Evolutionary conservation across 2,329 filamentous ascomycete genomes (phyloP).

Genomic region (Phaeoacremonium minimum): DNA sequence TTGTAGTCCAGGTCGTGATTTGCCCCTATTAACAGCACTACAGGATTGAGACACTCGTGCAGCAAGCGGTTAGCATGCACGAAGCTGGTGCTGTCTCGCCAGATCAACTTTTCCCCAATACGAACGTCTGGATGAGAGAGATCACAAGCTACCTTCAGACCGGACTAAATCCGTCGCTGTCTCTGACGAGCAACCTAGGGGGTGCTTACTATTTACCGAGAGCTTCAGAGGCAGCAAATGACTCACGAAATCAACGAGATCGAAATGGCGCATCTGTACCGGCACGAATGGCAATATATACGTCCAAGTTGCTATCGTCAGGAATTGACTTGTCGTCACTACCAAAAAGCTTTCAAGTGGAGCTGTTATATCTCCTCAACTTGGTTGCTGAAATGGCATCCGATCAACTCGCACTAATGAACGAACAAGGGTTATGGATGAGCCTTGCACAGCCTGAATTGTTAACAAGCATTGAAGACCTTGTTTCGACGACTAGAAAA

Average conservation of each 20-base stretch:
- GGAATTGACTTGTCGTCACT: constrained; percentile 32
- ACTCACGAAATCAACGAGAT: constrained; percentile 45
- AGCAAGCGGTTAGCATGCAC: constrained; percentile 38
- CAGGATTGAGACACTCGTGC: constrained; percentile 49
- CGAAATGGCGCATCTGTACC: constrained; percentile 66
- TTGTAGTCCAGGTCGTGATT: no score
- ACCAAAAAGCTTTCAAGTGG: constrained; percentile 36
- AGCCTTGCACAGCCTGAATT: constrained; percentile 28
- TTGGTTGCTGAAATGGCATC: constrained; percentile 46
- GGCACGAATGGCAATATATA: constrained; percentile 71
- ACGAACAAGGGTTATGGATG: constrained; percentile 41
- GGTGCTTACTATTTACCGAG: constrained; percentile 62
- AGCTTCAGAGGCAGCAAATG: constrained; percentile 5
- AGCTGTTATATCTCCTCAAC: constrained; percentile 46
- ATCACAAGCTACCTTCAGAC: constrained; percentile 50
- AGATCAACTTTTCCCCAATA: constrained; percentile 57
- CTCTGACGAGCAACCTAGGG: constrained; percentile 68
- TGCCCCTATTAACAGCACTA: no score
- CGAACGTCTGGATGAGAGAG: constrained; percentile 60
- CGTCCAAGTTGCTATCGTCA: constrained; percentile 49
- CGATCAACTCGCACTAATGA: constrained; percentile 47
- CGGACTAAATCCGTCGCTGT: constrained; percentile 57
- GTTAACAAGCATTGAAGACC: constrained; percentile 33
- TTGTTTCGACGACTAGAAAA: constrained; percentile 34
- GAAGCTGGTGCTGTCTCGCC: constrained; percentile 23